Conservation (phyloP, 2,329 filamentous ascomycete species). For the Bipolaris victoriae region DNA sequence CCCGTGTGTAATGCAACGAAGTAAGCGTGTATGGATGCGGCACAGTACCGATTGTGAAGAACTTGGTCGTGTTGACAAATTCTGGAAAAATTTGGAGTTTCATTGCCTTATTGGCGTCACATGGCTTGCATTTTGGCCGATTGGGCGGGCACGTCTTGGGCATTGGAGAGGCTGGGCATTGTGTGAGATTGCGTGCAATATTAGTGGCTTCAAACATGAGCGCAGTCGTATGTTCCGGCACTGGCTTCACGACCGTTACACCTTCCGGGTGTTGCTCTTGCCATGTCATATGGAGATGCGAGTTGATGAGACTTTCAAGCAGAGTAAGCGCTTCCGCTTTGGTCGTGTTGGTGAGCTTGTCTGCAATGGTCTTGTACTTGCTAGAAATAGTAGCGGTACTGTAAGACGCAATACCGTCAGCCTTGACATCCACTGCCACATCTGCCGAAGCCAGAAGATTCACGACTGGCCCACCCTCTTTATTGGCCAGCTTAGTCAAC, state of each 20-base stretch:
- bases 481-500: conserved; percentile 61
- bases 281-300: conserved; percentile 85
- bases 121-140: conserved; percentile 73
- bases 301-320: conserved; percentile 78
- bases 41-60: conserved; percentile 85
- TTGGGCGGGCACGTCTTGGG: conserved; percentile 86
- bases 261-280: conserved; percentile 78
- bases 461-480: conserved; percentile 65
- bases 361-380: conserved; percentile 71
- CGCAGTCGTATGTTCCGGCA: conserved; percentile 74
- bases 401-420: conserved; percentile 79
- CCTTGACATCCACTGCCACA: conserved; percentile 69
- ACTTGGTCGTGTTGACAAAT: conserved; percentile 72
- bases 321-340: conserved; percentile 66
- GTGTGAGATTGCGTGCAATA: conserved; percentile 75
- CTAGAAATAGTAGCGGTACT: conserved; percentile 63
- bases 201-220: conserved; percentile 73
- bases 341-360: conserved; percentile 61
- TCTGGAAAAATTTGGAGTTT: conserved; percentile 69
- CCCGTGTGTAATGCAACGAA: conserved; percentile 65
- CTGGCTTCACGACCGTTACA: conserved; percentile 80
- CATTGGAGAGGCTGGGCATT: conserved; percentile 76
- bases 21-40: conserved; percentile 90
- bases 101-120: conserved; percentile 66
- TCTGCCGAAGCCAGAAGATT: conserved; percentile 59